Conservation (phyloP, 371 early-diverging fungal genomes). For the Mucor saturninus region DNA sequence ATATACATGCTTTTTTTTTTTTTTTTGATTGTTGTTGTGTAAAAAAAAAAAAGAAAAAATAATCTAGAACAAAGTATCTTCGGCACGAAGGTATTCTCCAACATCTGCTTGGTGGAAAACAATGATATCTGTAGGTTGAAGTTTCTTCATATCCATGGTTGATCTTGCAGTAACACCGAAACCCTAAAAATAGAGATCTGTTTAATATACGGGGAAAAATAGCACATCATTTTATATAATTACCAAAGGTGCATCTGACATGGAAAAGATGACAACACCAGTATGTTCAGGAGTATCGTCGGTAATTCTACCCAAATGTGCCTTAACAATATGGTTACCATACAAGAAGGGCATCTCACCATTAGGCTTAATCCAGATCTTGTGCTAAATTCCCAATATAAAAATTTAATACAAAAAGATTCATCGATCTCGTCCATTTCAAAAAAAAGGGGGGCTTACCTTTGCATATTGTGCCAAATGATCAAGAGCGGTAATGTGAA, state of each 20-base stretch:
- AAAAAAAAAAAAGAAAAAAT: background rate
- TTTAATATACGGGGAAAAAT: background rate
- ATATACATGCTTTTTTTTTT: background rate
- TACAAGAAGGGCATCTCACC: conserved; percentile 99
- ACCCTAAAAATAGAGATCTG: conserved; percentile 60
- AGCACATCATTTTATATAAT: background rate
- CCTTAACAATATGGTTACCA: conserved; percentile 98
- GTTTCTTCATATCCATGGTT: conserved; percentile 86
- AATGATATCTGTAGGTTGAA: conserved; percentile 95
- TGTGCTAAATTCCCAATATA: conserved; percentile 34
- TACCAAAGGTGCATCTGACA: conserved; percentile 92
- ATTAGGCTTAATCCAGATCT: conserved; percentile 97
- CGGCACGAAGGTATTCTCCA: conserved; percentile 97
- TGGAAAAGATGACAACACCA: conserved; percentile 95
- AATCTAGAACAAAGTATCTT: conserved; percentile 84
- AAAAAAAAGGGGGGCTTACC: conserved; percentile 42
- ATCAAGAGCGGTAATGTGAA: conserved; percentile 95
- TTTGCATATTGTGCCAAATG: conserved; percentile 94
- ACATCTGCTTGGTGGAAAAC: conserved; percentile 99
- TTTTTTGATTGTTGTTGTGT: background rate
- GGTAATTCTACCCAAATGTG: conserved; percentile 95
- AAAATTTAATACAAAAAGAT: background rate
- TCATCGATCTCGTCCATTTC: background rate
- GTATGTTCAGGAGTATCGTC: conserved; percentile 98
- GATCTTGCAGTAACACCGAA: conserved; percentile 98